These are phyloP conservation scores for Eucalyptus lansdowneana DNA, from an alignment of 345 rosid species.

Conservation along the genomic window DNA sequence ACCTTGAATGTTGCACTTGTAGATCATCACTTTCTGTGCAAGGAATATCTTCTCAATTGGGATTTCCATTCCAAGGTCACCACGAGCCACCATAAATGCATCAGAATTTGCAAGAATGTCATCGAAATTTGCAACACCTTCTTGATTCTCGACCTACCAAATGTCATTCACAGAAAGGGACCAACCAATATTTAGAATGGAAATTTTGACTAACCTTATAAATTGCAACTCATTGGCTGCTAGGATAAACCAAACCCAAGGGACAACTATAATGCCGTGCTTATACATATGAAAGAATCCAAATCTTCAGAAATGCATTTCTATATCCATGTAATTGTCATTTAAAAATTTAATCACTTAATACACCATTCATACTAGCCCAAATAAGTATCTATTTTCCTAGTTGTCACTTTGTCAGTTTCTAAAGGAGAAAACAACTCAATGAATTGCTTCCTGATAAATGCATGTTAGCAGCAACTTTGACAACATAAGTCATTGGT, in stretches of 20 bases:
- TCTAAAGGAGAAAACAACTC: not conserved
- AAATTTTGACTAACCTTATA: not conserved
- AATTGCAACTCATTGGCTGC: not conserved
- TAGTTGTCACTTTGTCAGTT: not conserved
- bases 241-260: not conserved
- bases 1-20: slow-evolving; percentile 96
- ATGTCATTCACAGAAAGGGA: not conserved
- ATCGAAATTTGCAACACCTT: slow-evolving; percentile 96
- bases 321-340: not conserved
- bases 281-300: not conserved
- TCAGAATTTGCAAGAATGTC: slow-evolving; percentile 83
- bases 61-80: slow-evolving; percentile 98
- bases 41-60: slow-evolving; percentile 94
- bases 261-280: not conserved
- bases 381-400: not conserved
- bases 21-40: slow-evolving; percentile 96
- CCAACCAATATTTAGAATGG: not conserved
- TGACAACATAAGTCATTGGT: not conserved
- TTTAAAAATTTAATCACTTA: not conserved
- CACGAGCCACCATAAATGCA: slow-evolving; percentile 98
- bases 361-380: not conserved
- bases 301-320: not conserved
- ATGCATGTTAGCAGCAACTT: not conserved
- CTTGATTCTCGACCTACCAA: slow-evolving; percentile 88
- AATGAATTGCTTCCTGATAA: not conserved